Percentiles rank a stretch among this genome's conserved stretches.
Conservation (phyloP, 148 eudicot genomes). For the Euryodendron excelsum region DNA sequence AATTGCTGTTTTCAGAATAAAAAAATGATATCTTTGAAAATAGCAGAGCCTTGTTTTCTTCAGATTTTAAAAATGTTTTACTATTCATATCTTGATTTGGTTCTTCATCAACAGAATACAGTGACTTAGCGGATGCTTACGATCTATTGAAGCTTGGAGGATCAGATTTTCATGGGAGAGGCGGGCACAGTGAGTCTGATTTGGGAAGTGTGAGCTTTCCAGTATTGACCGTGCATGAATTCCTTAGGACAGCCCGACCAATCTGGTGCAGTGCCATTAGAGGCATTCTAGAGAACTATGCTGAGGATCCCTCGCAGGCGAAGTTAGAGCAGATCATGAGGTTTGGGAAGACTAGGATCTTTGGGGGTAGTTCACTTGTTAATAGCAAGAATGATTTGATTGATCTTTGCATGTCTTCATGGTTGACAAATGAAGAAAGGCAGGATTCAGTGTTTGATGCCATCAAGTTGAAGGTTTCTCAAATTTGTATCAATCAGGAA, state of each 20-base stretch:
- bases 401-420: conserved; percentile 48
- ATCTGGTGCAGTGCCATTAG: conserved; percentile 78
- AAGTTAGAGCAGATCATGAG: conserved; percentile 58
- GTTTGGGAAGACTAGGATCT: conserved; percentile 35
- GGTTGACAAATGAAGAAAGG: conserved; percentile 73
- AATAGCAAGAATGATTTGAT: conserved; percentile 39
- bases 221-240: conserved; percentile 55
- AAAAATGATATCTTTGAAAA: background rate
- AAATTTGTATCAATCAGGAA: conserved; percentile 22
- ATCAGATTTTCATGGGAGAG: conserved; percentile 89
- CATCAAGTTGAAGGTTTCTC: conserved; percentile 49
- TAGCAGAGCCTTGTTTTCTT: background rate
- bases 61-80: background rate
- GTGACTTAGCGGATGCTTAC: conserved; percentile 75
- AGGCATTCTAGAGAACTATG: conserved; percentile 49
- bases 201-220: conserved; percentile 85
- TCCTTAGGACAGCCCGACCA: conserved; percentile 78
- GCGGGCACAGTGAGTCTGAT: conserved; percentile 69
- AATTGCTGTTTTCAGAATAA: too few relatives aligned
- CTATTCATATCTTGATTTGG: conserved; percentile 1
- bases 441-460: conserved; percentile 50
- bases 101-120: conserved; percentile 50
- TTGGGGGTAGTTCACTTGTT: conserved; percentile 22
- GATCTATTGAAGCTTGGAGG: conserved; percentile 90
- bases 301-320: conserved; percentile 58